Evolutionary conservation across 441 rosid genomes (phyloP).

Genomic region (Euphorbia corollata): DNA sequence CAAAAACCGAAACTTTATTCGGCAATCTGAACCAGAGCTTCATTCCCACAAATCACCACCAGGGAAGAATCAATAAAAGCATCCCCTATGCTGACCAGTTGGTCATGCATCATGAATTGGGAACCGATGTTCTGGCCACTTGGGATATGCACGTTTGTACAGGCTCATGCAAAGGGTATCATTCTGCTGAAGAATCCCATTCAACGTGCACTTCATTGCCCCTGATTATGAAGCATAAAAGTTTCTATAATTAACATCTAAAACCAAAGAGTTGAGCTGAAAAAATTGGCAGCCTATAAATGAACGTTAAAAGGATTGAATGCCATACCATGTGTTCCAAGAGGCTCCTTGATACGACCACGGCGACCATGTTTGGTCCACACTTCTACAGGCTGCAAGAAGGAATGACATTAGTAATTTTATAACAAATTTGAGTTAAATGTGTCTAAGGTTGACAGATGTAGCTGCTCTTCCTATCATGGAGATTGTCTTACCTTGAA

Average conservation of each 20-base stretch:
- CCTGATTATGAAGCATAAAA: conserved; percentile 42
- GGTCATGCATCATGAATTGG: conserved; percentile 49
- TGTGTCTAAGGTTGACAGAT: background rate
- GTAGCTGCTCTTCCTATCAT: background rate
- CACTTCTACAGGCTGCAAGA: conserved; percentile 83
- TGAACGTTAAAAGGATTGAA: background rate
- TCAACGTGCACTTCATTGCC: conserved; percentile 76
- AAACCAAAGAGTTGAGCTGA: background rate
- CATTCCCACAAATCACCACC: conserved; percentile 48
- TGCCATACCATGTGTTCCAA: conserved; percentile 77
- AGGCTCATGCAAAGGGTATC: conserved; percentile 85
- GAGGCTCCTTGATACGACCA: conserved; percentile 87
- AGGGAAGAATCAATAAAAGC: conserved; percentile 6
- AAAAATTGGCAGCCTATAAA: background rate
- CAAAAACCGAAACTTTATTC: conserved; percentile 15
- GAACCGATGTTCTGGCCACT: conserved; percentile 72
- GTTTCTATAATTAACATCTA: background rate
- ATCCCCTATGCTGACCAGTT: conserved; percentile 6
- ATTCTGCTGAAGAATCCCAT: conserved; percentile 81
- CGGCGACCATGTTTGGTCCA: conserved; percentile 80
- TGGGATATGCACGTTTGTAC: conserved; percentile 81
- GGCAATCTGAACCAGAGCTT: conserved; percentile 73
- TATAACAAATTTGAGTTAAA: conserved; percentile 3
- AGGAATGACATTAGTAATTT: conserved; percentile 13
- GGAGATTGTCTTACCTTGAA: conserved; percentile 56